phyloP scores from a whole-genome alignment of 2,329 filamentous ascomycete genomes.

The Arthrinium phaeospermum region DNA sequence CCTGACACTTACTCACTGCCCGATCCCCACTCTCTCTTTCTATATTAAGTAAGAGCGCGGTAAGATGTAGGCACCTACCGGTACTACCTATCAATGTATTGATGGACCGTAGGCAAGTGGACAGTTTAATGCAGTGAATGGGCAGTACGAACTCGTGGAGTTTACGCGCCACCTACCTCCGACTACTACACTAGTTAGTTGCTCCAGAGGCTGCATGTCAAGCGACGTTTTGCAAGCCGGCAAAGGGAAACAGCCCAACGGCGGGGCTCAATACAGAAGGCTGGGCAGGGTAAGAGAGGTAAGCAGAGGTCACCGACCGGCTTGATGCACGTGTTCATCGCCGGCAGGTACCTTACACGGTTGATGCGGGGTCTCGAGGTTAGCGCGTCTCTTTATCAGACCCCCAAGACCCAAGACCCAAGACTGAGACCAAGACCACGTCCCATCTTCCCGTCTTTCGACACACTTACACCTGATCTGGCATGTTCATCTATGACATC shows the following conservation, averaged over 20 bases:
- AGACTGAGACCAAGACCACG: background rate
- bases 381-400: slow-evolving; percentile 18
- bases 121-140: background rate
- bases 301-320: background rate
- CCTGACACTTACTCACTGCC: background rate
- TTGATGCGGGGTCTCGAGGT: slow-evolving; percentile 15
- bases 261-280: background rate
- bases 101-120: too few relatives aligned
- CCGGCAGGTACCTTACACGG: slow-evolving; percentile 10
- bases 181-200: background rate
- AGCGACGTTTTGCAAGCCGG: background rate
- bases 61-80: background rate
- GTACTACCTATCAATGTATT: too few relatives aligned
- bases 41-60: background rate
- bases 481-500: slow-evolving; percentile 12
- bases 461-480: slow-evolving; percentile 1
- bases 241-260: background rate
- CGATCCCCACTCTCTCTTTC: slow-evolving; percentile 11
- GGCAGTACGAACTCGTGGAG: background rate
- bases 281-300: background rate
- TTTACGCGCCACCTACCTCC: background rate
- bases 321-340: slow-evolving; percentile 15
- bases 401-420: background rate
- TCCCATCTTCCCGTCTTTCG: slow-evolving; percentile 8
- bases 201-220: background rate